Evolutionary conservation across 2,329 filamentous ascomycete species (phyloP).

Genomic region (Penicillium psychrosexuale): DNA sequence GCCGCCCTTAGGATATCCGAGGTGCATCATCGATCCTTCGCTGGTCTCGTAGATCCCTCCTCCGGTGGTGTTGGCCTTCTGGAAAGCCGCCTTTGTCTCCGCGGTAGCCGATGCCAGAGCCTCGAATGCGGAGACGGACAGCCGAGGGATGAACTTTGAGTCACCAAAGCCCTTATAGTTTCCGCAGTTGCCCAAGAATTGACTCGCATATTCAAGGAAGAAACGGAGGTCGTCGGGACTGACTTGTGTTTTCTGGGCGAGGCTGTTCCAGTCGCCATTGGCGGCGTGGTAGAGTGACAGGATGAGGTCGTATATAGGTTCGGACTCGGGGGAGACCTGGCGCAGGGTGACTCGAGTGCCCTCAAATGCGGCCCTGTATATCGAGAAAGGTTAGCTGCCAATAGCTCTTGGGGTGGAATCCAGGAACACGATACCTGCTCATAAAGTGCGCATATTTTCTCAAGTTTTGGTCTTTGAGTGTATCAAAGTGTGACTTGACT

Average conservation of each 20-base stretch:
- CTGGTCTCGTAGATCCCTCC: slow-evolving; percentile 70
- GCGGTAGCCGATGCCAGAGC: slow-evolving; percentile 60
- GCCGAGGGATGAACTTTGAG: slow-evolving; percentile 75
- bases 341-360: slow-evolving; percentile 75
- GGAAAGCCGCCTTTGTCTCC: slow-evolving; percentile 62
- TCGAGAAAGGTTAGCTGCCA: slow-evolving; percentile 10
- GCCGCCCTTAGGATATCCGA: slow-evolving; percentile 71
- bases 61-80: slow-evolving; percentile 55
- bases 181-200: slow-evolving; percentile 75
- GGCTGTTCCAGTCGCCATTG: slow-evolving; percentile 66
- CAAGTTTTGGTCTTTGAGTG: slow-evolving; percentile 55
- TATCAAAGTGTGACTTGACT: slow-evolving; percentile 90
- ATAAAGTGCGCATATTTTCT: slow-evolving; percentile 91
- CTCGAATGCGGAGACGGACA: slow-evolving; percentile 61
- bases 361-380: slow-evolving; percentile 66
- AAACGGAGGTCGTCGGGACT: slow-evolving; percentile 61
- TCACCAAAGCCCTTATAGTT: slow-evolving; percentile 89
- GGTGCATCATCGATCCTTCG: slow-evolving; percentile 64
- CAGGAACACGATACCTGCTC: slow-evolving; percentile 57
- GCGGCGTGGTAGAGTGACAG: slow-evolving; percentile 65
- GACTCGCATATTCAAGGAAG: slow-evolving; percentile 73
- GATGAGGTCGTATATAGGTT: slow-evolving; percentile 78
- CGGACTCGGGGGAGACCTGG: slow-evolving; percentile 77
- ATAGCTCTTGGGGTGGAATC: not conserved
- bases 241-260: slow-evolving; percentile 63